Evolutionary conservation across 306 rosid genomes (phyloP), one percentile per base, ranked within the genome.

Genomic region (Prunus mongolica): DNA sequence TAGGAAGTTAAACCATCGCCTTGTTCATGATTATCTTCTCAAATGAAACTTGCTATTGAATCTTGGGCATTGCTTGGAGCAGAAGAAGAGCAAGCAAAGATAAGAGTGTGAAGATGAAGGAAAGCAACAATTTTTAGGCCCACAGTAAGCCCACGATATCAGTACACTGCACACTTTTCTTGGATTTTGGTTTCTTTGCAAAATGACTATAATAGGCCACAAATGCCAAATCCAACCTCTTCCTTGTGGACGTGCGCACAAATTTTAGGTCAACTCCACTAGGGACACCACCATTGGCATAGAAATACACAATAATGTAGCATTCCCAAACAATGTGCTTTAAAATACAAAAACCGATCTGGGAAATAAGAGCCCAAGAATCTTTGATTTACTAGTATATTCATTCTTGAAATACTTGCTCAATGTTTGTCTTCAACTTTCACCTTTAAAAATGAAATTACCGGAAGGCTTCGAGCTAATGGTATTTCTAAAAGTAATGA

Each of bases 201-300:
- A 58, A 19, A 73, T 30, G 77, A 30, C 56, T 49, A 28, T n/a
- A 0, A 38, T 32, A 4, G 63, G 72, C 65, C 60, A 51, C 66
- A 54, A 67, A 27, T 6, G 71, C 52, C 16, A 65, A 72, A 78
- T 11, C 52, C 71, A 78, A 72, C 74, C 47, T 72, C 73, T 18
- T 52, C 30, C 38, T 8, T 18, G 41, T 47, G 68, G 50, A 9
- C 50, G 69, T 65, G 49, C 69, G 0, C 69, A 65, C 38, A 34
- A 34, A 2, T 4, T 65, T 1, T 11, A 65, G 69, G 69, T 65
- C 69, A 65, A 65, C 69, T 18, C 49, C 82, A 16, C 72, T 15
- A 45, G 12, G 50, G 78, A 72, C 78, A 41, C 69, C 61, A 44
- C 44, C 71, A 65, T 79, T 30, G 45, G 61, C 78, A 55, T 79